phyloP scores from a whole-genome alignment of 2,329 filamentous ascomycete species.

The Pestalotiopsis sp. region DNA sequence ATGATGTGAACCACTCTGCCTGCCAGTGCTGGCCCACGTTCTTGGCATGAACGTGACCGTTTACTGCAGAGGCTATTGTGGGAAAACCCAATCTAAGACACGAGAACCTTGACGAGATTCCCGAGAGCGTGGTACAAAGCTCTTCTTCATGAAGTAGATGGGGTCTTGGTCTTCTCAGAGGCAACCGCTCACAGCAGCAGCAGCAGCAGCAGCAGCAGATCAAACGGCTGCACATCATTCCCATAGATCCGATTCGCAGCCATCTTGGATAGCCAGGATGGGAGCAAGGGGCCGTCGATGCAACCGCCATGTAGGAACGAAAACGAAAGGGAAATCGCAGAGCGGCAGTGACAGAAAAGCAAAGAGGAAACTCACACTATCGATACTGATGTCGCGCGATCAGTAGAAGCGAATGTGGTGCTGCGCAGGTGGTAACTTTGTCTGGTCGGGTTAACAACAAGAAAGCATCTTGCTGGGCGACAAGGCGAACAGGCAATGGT shows the following conservation, averaged over 20 bases:
- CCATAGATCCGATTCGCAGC: neutral
- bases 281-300: neutral
- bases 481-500: neutral
- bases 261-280: neutral
- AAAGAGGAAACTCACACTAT: neutral
- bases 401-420: neutral
- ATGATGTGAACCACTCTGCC: neutral
- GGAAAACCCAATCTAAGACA: slow-evolving; percentile 3
- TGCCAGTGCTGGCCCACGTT: neutral
- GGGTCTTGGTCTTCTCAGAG: neutral
- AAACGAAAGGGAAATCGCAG: neutral
- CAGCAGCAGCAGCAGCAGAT: neutral
- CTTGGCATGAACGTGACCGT: neutral
- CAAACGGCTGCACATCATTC: neutral
- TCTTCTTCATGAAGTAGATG: neutral
- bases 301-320: neutral
- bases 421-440: neutral
- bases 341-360: neutral
- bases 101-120: neutral
- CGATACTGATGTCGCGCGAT: neutral
- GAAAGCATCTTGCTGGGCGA: neutral
- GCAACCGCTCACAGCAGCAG: neutral
- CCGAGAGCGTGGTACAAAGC: slow-evolving; percentile 3
- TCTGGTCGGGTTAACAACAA: neutral
- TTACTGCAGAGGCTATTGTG: neutral